A percentile compares a stretch with the other conserved stretches of the same genome.
phyloP scores from a whole-genome alignment of 352 stramenopile genomes.

The Pythium scleroteichum region DNA sequence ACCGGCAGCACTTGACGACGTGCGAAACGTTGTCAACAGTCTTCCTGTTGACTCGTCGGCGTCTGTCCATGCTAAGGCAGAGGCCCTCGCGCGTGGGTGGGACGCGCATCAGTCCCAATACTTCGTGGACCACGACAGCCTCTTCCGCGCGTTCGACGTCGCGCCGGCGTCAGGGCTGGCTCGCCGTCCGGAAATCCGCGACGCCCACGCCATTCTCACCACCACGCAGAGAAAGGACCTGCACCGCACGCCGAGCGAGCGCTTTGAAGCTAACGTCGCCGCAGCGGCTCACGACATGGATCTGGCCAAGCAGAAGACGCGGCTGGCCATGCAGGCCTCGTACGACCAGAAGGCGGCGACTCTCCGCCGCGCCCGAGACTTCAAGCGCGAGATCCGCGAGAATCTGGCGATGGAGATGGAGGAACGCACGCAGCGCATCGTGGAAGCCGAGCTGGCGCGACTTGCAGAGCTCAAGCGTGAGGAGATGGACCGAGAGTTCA shows the following conservation, averaged over 20 bases:
- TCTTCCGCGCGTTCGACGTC: slow-evolving; percentile 57
- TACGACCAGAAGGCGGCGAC: slow-evolving; percentile 22
- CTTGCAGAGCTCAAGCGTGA: slow-evolving; percentile 36
- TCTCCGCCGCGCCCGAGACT: slow-evolving; percentile 43
- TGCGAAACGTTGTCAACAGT: slow-evolving; percentile 36
- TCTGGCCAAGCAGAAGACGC: slow-evolving; percentile 8
- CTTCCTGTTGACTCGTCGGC: slow-evolving; percentile 25
- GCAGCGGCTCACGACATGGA: slow-evolving; percentile 14
- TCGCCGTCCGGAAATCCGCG: slow-evolving; percentile 43
- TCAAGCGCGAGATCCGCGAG: slow-evolving; percentile 63
- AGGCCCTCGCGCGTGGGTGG: slow-evolving; percentile 32
- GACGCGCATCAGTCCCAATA: slow-evolving; percentile 46
- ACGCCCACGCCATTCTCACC: slow-evolving; percentile 26
- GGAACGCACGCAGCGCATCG: slow-evolving; percentile 50
- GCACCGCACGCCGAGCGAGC: slow-evolving; percentile 31
- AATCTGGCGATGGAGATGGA: slow-evolving; percentile 63
- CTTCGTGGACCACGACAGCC: slow-evolving; percentile 48
- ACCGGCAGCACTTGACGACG: slow-evolving; percentile 41
- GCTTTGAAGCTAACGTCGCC: slow-evolving; percentile 37
- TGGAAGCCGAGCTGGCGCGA: slow-evolving; percentile 49
- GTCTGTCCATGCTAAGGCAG: slow-evolving; percentile 11
- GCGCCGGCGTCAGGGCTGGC: slow-evolving; percentile 36
- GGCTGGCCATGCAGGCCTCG: slow-evolving; percentile 23
- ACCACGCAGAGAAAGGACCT: slow-evolving; percentile 7
- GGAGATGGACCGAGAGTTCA: slow-evolving; percentile 47